A percentile compares a stretch with the other conserved stretches of the same genome.
Evolutionary conservation across 768 basidiomycete species (phyloP).

Genomic region (Calocybe indica): DNA sequence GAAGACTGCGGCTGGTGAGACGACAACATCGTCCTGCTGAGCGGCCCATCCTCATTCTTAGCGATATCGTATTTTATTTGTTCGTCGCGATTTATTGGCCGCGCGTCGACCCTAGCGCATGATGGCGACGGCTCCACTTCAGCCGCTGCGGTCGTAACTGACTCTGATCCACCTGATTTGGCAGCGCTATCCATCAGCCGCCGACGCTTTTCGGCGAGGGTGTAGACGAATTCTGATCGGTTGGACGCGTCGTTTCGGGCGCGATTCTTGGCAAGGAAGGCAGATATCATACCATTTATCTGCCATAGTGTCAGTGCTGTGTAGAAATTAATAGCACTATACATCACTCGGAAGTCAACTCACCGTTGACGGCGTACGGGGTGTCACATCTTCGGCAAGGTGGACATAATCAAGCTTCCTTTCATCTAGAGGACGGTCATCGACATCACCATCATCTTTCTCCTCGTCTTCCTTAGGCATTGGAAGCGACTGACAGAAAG

Average conservation of each 20-base stretch:
- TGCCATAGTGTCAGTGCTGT: conserved; percentile 17
- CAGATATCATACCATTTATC: conserved; percentile 69
- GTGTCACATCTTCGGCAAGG: conserved; percentile 35
- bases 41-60: conserved; percentile 76
- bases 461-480: conserved; percentile 1
- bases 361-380: conserved; percentile 56
- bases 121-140: conserved; percentile 28
- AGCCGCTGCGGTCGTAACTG: conserved; percentile 7
- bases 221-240: conserved; percentile 64
- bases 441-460: conserved; percentile 4
- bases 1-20: background rate
- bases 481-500: conserved; percentile 17
- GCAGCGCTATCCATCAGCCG: conserved; percentile 27
- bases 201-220: conserved; percentile 48
- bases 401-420: conserved; percentile 63
- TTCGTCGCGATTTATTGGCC: conserved; percentile 60
- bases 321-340: background rate
- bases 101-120: conserved; percentile 74
- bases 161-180: background rate
- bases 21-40: conserved; percentile 51
- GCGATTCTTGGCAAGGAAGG: conserved; percentile 64
- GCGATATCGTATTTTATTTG: conserved; percentile 88
- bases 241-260: conserved; percentile 75
- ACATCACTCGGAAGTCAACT: conserved; percentile 16
- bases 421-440: conserved; percentile 43